Evolutionary conservation across 495 filamentous ascomycete genomes (phyloP).

Genomic region (Penicillium paradoxum): DNA sequence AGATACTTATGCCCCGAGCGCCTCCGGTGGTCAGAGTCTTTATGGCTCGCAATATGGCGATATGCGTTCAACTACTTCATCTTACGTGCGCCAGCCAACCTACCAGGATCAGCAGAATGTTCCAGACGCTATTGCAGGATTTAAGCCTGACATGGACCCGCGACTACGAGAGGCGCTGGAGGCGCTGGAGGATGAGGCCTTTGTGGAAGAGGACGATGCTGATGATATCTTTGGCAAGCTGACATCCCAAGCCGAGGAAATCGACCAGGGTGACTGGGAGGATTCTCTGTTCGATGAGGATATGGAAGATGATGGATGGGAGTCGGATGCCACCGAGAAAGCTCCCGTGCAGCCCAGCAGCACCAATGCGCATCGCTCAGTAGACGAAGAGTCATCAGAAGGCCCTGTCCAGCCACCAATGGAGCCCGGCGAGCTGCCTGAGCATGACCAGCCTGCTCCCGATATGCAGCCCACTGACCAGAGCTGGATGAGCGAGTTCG

Average conservation of each 20-base stretch:
- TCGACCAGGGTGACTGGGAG: constrained; percentile 65
- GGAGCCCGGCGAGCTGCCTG: constrained; percentile 41
- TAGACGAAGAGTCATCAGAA: constrained; percentile 6
- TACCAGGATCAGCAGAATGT: constrained; percentile 94
- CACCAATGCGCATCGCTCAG: constrained; percentile 18
- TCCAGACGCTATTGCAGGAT: constrained; percentile 84
- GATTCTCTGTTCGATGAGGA: constrained; percentile 53
- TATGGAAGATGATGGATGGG: constrained; percentile 79
- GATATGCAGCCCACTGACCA: constrained; percentile 50
- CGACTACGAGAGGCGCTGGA: constrained; percentile 87
- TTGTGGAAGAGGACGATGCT: constrained; percentile 72
- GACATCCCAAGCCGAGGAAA: constrained; percentile 65
- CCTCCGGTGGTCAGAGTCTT: constrained; percentile 35
- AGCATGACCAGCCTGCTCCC: constrained; percentile 36
- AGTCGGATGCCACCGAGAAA: constrained; percentile 89
- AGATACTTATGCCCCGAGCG: constrained; percentile 37
- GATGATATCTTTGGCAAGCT: constrained; percentile 78
- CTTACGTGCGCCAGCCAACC: constrained; percentile 63
- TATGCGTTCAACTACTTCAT: constrained; percentile 49
- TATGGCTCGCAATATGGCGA: constrained; percentile 33
- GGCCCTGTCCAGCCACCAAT: neutral
- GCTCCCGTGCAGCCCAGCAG: constrained; percentile 43
- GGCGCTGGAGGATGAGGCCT: constrained; percentile 93
- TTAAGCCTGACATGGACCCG: constrained; percentile 98
- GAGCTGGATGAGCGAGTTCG: constrained; percentile 85